Conservation (phyloP, 176 grass and related monocot genomes). For the Luzula sylvatica region DNA sequence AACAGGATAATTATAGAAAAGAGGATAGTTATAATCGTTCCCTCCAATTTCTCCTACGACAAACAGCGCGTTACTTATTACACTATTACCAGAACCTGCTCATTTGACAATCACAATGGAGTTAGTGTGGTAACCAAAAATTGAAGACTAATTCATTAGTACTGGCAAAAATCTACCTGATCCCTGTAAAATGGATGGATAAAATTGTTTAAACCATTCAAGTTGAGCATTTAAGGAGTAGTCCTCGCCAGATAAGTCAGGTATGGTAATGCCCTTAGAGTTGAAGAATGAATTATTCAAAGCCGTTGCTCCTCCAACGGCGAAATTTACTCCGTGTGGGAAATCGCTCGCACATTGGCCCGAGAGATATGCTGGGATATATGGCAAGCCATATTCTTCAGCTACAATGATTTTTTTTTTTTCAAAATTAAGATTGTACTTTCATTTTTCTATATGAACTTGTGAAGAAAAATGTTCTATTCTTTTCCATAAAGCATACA, state of each 20-base stretch:
- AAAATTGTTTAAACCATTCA: constrained; percentile 12
- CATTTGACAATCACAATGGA: too few species aligned
- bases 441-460: too few species aligned
- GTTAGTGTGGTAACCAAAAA: too few species aligned
- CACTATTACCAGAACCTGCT: too few species aligned
- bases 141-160: too few species aligned
- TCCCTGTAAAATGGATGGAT: not conserved
- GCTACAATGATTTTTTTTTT: not conserved
- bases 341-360: not conserved
- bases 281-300: constrained; percentile 11
- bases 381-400: not conserved
- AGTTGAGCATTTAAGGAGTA: constrained; percentile 4
- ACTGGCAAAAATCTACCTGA: constrained; percentile 5
- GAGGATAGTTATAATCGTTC: constrained; percentile 11
- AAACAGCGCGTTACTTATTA: not conserved
- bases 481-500: too few species aligned
- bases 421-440: too few species aligned
- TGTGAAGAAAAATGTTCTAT: too few species aligned
- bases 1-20: not conserved
- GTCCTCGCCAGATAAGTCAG: not conserved
- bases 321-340: not conserved
- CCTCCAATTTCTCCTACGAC: constrained; percentile 17
- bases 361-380: not conserved
- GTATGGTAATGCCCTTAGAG: not conserved
- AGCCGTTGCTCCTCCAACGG: not conserved